Conservation (phyloP, 2,329 filamentous ascomycete species). For the Rhexocercosporidium sp. region DNA sequence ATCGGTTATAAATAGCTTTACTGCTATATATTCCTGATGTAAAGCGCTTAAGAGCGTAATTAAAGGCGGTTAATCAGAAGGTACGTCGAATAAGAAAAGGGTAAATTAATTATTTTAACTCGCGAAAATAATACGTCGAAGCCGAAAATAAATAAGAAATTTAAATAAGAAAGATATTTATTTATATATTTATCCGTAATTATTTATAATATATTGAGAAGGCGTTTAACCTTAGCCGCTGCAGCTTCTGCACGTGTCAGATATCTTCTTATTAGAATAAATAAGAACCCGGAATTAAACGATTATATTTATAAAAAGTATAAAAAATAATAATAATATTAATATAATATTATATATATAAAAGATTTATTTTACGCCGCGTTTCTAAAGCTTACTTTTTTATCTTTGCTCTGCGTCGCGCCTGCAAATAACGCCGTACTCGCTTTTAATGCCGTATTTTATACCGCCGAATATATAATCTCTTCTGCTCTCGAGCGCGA, state of each 20-base stretch:
- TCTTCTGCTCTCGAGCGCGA: conserved; percentile 7
- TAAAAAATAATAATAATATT: background rate
- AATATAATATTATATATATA: conserved; percentile 1
- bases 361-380: background rate
- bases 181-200: background rate
- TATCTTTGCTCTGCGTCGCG: background rate
- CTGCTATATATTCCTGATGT: too few relatives aligned
- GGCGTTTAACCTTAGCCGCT: background rate
- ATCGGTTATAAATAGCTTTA: too few relatives aligned
- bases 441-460: background rate
- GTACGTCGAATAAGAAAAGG: background rate
- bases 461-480: background rate
- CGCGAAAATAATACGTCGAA: background rate
- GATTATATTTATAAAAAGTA: background rate
- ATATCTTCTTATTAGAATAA: too few relatives aligned
- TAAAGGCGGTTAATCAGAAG: background rate
- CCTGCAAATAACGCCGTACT: background rate
- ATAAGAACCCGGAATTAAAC: too few relatives aligned
- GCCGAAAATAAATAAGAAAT: too few relatives aligned
- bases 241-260: background rate
- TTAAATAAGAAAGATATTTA: background rate
- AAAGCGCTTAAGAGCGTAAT: background rate
- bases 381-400: background rate
- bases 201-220: background rate
- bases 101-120: background rate